Evolutionary conservation across 192 early-diverging fungal genomes (phyloP), one percentile per base, ranked within the genome.

Genomic region (Mortierella alpina): DNA sequence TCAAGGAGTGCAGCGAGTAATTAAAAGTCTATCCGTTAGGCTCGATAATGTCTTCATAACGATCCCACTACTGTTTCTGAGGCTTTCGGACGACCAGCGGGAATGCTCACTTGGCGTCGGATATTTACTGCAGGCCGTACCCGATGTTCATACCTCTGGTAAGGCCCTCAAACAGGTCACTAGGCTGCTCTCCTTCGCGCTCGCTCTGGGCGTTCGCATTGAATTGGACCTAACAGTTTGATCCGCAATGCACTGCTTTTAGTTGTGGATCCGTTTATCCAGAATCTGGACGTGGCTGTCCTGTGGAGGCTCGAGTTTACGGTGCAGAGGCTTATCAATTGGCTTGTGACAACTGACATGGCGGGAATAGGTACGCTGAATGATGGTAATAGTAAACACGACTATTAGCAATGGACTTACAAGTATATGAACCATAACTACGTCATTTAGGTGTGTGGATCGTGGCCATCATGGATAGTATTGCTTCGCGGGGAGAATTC

Each of bases 261-360:
- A 80, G 77, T 68, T 40, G 77, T 80, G 20, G 70, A 80, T 20
- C 70, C 77, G 20, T 80, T 72, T 41, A 61, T 80, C 20, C 77
- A 80, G 8, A 53, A 51, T 42, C 12, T 80, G 47, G 70, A 72
- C 14, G 56, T 59, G 0, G 18, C 65, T 15, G 70, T 46, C 3
- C 49, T 80, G 8, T 80, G 77, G 77, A 42, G 66, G 14, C 64
- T 72, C 9, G 62, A 52, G 40, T 63, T 72, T 41, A 67, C 70
- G 7, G 47, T 72, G 18, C 77, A 80, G 47, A 61, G 77, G 13
- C 57, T 80, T 41, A 72, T 80, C 1, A 39, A 68, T 46, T 80
- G 77, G 77, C 70, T 80, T 13, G 77, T 80, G 13, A 46, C 59
- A 1, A 54, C 59, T n/a, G 77, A 72, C 60, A 57, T 80, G 12